phyloP scores from a whole-genome alignment of 2,329 filamentous ascomycete species.

The Davidsoniella virescens region DNA sequence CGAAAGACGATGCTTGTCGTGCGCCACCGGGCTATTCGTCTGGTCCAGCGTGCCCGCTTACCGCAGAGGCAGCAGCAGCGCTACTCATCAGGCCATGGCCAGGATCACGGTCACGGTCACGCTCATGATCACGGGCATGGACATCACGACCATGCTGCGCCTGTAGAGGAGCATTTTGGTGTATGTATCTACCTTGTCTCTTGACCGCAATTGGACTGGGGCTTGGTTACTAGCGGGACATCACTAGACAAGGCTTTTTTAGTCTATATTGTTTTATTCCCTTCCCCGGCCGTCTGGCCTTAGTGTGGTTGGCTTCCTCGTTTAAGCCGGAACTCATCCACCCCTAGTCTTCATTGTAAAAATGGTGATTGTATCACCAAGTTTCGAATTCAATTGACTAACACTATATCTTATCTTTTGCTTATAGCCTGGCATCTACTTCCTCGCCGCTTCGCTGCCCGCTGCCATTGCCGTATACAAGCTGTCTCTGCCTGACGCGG shows the following conservation, averaged over 20 bases:
- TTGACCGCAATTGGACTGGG: background rate
- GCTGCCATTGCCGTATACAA: conserved; percentile 30
- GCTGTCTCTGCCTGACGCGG: conserved; percentile 29
- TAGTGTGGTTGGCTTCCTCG: too few species aligned
- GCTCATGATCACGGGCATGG: conserved; percentile 24
- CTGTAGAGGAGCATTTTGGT: conserved; percentile 38
- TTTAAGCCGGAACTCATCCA: too few species aligned
- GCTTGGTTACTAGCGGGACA: too few species aligned
- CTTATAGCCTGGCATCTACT: conserved; percentile 32
- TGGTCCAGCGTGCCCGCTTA: conserved; percentile 19
- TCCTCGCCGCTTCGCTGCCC: conserved; percentile 29
- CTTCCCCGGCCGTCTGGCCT: too few species aligned
- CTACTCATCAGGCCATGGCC: conserved; percentile 32
- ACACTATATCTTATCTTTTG: too few species aligned
- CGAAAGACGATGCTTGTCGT: conserved; percentile 24
- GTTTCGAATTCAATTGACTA: too few species aligned
- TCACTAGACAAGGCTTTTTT: too few species aligned
- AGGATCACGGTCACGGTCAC: conserved; percentile 31
- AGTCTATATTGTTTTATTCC: too few species aligned
- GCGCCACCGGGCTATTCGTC: conserved; percentile 28
- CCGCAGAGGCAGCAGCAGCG: conserved; percentile 27
- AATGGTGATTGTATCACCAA: background rate
- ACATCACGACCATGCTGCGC: conserved; percentile 27
- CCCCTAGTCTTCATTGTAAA: too few species aligned
- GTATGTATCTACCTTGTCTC: conserved; percentile 26